Base-by-base conservation (phyloP, 1,139 yeast species). In the Pneumocystis murina region DNA sequence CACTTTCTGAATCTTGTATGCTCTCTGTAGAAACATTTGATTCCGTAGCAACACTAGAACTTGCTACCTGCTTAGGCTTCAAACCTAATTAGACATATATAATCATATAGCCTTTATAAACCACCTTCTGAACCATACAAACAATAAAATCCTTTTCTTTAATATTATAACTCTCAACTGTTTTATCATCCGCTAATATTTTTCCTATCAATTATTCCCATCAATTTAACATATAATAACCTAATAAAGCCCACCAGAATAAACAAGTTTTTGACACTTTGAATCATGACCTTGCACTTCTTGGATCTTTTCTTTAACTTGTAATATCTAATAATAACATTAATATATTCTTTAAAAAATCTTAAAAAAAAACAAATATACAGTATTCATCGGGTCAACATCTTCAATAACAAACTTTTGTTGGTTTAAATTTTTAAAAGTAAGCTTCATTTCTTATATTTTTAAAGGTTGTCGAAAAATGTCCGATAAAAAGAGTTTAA, bases 101-200 rank as follows among this genome's bases (percentile, higher is more conserved):
- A 36, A 2, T 2, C 24, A 7, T 2, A 12, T 1, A 43, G 3
- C 38, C 30, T 24, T 30, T 3, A 38, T 33, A 28, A 33, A 43
- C 57, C 16, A 62, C 62, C 35, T 64, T 64, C 36, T 71, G 66
- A 14, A 89, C 82, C 97, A 92, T 92, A 75, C 90, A 91, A 67
- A 92, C 91, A 65, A 92, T 84, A 69, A 91, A 91, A 72, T 90
- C 97, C 64, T 89, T 90, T 63, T 88, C 95, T 73, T 88, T 89
- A 70, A 92, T 82, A 70, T 86, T 86, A 74, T 84, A 85, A 16
- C 81, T 79, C 63, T 81, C 87, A 68, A 91, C 79, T 5, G 86
- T 80, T 72, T 88, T 86, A 64, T 82, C 90, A 76, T 92, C 96
- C 71, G 84, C 89, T 66, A 92, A 82, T 59, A 92, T 94, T 73